Base-by-base conservation (phyloP, 169 alveolate genomes). In the Cryptosporidium parvum region DNA sequence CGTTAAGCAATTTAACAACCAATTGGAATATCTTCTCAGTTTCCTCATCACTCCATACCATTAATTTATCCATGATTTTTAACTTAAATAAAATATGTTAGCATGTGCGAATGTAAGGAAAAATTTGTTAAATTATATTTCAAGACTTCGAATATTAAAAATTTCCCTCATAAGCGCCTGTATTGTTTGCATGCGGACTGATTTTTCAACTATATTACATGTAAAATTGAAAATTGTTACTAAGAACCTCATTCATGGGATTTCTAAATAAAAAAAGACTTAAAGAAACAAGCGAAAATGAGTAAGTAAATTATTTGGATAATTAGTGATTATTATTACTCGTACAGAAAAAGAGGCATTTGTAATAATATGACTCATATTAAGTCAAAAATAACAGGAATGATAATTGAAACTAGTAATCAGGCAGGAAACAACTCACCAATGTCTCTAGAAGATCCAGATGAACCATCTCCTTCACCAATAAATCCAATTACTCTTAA, bases 381-480 rank as follows among this genome's bases (percentile, higher is more conserved):
- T 0, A 29, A 56, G 37, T 2, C 67, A 56, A 56, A 56, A 56
- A 56, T 21, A 26, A 9, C 39, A 56, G 35, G 35, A 56, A 56
- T 33, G 33, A 37, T 35, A 16, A 10, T 14, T 10, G 51, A 65
- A 31, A 21, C 7, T 65, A 21, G 23, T 56, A 12, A n/a, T 56
- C 61, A 59, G 12, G 33, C 26, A 9, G 56, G 75, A 37, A 53
- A 21, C 21, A 59, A 12, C 65, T 80, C 89, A 26, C 80, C 80
- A 7, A 80, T 80, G 89, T 80, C 89, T 26, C 26, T 80, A 4
- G 89, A 65, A 33, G 89, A 80, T 31, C 89, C 89, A 33, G 75
- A 80, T 80, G 89, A 80, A 39, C 89, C 89, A 18, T 80, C 89
- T 42, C 89, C 89, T 45, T 80, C 89, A 35, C 89, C 89, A 29